phyloP scores from a whole-genome alignment of 208 protist species.

The Trypanosoma conorhini region DNA sequence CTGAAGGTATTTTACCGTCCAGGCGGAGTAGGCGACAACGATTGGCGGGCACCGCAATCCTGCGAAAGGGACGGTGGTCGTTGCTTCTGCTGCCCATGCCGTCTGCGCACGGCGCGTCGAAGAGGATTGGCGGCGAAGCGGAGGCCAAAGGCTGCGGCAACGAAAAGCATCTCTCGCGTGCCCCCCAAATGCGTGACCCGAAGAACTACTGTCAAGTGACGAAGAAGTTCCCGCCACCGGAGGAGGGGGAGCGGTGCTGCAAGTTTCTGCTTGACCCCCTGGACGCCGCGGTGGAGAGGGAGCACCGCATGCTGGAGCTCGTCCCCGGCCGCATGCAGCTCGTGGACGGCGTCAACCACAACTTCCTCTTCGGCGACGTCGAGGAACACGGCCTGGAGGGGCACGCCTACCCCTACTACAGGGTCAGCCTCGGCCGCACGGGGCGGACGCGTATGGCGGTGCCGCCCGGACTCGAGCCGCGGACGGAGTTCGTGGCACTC shows the following conservation, averaged over 20 bases:
- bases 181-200: constrained; percentile 22
- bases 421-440: constrained; percentile 32
- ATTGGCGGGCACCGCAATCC: no score
- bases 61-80: no score
- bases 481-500: constrained; percentile 46
- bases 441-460: constrained; percentile 6
- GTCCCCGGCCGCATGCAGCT: constrained; percentile 43
- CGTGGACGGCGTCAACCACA: constrained; percentile 34
- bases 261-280: constrained; percentile 59
- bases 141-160: no score
- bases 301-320: constrained; percentile 52
- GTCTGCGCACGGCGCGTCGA: no score
- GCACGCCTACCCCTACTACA: constrained; percentile 41
- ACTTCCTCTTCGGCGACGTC: constrained; percentile 27
- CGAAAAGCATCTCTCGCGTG: neutral
- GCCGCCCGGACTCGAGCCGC: constrained; percentile 20
- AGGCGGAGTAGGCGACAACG: no score
- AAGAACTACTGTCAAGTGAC: constrained; percentile 30
- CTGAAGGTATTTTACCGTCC: no score
- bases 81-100: no score
- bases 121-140: no score
- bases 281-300: constrained; percentile 31
- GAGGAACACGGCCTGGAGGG: constrained; percentile 25
- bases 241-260: constrained; percentile 41
- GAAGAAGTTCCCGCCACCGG: constrained; percentile 38